These are phyloP conservation scores for Amniculicola lignicola DNA, from an alignment of 495 filamentous ascomycete genomes.

Conservation along the genomic window DNA sequence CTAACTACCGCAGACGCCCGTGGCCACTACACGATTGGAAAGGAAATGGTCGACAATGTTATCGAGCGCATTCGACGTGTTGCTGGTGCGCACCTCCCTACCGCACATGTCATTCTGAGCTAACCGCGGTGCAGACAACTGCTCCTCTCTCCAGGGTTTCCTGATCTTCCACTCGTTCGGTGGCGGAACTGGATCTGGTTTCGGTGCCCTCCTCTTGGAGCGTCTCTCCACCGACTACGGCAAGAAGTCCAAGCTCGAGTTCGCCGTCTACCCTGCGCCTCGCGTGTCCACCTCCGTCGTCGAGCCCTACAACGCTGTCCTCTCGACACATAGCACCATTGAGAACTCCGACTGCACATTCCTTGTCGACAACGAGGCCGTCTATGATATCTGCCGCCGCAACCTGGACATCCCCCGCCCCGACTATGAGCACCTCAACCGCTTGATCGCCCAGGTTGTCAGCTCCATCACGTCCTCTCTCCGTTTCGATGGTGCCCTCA, in stretches of 20 bases:
- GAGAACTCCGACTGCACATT: constrained; percentile 93
- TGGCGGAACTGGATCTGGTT: constrained; percentile 87
- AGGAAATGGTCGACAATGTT: constrained; percentile 81
- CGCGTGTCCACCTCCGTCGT: constrained; percentile 84
- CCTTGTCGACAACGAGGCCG: constrained; percentile 88
- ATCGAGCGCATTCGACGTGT: constrained; percentile 83
- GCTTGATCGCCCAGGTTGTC: constrained; percentile 80
- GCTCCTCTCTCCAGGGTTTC: constrained; percentile 85
- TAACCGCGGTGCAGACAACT: constrained; percentile 66
- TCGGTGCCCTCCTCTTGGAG: constrained; percentile 82
- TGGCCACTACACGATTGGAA: constrained; percentile 90
- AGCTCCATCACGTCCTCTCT: constrained; percentile 88
- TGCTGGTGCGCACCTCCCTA: constrained; percentile 53
- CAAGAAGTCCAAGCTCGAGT: constrained; percentile 95
- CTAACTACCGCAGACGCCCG: constrained; percentile 61
- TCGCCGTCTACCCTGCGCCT: constrained; percentile 83
- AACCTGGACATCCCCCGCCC: constrained; percentile 86
- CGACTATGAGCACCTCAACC: constrained; percentile 82
- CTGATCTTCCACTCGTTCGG: constrained; percentile 93
- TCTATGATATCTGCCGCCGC: constrained; percentile 88
- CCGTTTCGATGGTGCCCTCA: constrained; percentile 85
- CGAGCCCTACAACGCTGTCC: constrained; percentile 89
- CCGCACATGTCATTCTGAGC: neutral
- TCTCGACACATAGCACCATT: constrained; percentile 89
- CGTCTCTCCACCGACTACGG: constrained; percentile 84